Conservation (phyloP, 2,329 filamentous ascomycete species). For the Apiospora pterosperma region DNA sequence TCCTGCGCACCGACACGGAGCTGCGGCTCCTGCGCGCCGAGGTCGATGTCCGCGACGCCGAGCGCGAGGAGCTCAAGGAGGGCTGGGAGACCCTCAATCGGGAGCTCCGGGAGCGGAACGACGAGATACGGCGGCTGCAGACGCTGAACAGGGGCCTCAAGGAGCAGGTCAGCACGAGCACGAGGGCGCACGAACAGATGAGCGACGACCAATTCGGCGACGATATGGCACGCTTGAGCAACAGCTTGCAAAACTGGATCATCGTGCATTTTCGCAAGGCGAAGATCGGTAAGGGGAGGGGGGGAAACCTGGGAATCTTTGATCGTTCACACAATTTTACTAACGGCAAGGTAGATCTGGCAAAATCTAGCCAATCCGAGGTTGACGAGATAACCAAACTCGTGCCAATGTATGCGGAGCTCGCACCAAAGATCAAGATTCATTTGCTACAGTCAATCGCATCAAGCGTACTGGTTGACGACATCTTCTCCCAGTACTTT, state of each 20-base stretch:
- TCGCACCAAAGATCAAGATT: constrained; percentile 53
- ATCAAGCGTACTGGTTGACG: constrained; percentile 56
- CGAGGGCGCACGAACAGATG: constrained; percentile 51
- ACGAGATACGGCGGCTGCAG: constrained; percentile 51
- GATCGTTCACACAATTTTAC: background rate
- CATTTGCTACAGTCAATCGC: constrained; percentile 62
- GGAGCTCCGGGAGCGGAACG: constrained; percentile 48
- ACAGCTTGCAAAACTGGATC: constrained; percentile 72
- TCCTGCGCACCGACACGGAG: constrained; percentile 49
- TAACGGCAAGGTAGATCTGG: background rate
- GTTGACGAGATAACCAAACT: constrained; percentile 30
- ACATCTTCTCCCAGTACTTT: constrained; percentile 61
- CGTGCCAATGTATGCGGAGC: constrained; percentile 56
- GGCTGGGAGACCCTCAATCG: constrained; percentile 45
- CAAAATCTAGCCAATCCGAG: background rate
- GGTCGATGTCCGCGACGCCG: constrained; percentile 42
- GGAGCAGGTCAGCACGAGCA: constrained; percentile 67
- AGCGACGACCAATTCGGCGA: constrained; percentile 67
- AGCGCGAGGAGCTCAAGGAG: constrained; percentile 46
- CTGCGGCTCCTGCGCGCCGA: constrained; percentile 48
- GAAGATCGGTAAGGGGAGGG: constrained; percentile 46
- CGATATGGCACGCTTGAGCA: constrained; percentile 57
- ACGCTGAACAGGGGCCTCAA: constrained; percentile 65
- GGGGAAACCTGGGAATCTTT: background rate
- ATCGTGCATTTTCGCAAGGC: constrained; percentile 65